These are phyloP conservation scores for Tuber indicum DNA, from an alignment of 495 filamentous ascomycete species.

Conservation along the genomic window DNA sequence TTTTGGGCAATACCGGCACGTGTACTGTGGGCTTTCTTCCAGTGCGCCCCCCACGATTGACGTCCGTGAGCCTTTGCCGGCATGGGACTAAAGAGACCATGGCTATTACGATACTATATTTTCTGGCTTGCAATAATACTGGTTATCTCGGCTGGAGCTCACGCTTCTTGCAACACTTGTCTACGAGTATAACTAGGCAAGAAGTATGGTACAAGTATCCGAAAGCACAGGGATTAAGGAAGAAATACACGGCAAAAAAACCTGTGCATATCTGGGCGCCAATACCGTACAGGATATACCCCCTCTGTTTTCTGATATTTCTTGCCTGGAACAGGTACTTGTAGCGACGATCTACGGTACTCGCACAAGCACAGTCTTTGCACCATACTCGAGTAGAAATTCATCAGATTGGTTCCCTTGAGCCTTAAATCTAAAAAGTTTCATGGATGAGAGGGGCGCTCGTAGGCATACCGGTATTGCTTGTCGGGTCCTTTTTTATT, in stretches of 20 bases:
- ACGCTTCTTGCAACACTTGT: too few relatives aligned
- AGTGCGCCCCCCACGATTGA: not conserved
- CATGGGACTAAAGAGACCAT: not conserved
- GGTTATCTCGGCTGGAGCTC: too few relatives aligned
- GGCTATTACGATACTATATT: too few relatives aligned
- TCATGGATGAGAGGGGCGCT: not conserved
- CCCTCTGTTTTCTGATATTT: not conserved
- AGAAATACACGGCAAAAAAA: not conserved
- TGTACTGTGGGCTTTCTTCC: not conserved
- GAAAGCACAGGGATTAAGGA: not conserved
- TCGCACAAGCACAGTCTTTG: too few relatives aligned
- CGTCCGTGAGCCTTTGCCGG: not conserved
- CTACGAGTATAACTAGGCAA: not conserved
- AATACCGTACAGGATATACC: not conserved
- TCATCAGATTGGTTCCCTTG: not conserved
- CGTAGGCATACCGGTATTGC: not conserved
- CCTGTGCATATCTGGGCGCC: not conserved
- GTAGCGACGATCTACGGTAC: constrained; percentile 1
- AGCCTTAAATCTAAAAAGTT: not conserved
- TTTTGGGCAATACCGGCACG: not conserved
- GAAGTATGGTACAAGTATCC: not conserved
- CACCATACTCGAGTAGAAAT: not conserved
- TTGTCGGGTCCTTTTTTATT: not conserved
- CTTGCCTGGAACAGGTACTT: not conserved
- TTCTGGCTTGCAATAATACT: too few relatives aligned